A percentile compares a stretch with the other conserved stretches of the same genome.
These are phyloP conservation scores for Ceraceosorus guamensis DNA, from an alignment of 1,284 basidiomycete genomes.

Conservation along the genomic window DNA sequence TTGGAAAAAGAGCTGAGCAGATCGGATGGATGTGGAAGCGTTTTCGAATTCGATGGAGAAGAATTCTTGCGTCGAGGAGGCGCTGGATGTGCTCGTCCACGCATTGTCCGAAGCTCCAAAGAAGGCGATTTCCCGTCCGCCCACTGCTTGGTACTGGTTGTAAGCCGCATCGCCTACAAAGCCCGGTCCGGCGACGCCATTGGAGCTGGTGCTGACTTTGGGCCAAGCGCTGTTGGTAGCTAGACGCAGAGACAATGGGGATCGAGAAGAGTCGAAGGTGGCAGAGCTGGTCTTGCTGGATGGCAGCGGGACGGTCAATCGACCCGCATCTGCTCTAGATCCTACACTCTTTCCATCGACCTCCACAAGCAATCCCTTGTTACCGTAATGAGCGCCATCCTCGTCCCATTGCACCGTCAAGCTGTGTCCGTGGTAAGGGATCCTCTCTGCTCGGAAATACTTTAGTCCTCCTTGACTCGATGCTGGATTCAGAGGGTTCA, in stretches of 20 bases:
- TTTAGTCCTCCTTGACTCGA: neutral
- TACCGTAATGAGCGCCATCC: constrained; percentile 6
- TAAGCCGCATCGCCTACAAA: constrained; percentile 4
- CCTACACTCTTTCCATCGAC: neutral
- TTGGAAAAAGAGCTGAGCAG: constrained; percentile 4
- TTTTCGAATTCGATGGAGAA: constrained; percentile 7
- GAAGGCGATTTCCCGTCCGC: constrained; percentile 6
- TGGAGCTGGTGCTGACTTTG: neutral
- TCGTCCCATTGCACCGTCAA: constrained; percentile 8
- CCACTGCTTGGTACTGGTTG: constrained; percentile 1
- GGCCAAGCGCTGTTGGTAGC: neutral
- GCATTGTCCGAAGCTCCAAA: no score
- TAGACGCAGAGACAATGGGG: neutral
- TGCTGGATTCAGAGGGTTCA: constrained; percentile 11
- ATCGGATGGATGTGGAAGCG: neutral
- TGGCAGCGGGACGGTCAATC: neutral
- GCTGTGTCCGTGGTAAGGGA: constrained; percentile 10
- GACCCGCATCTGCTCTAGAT: neutral
- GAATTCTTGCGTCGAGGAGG: no score
- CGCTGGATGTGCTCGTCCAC: no score
- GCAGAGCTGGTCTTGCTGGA: constrained; percentile 3
- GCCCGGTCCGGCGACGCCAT: neutral
- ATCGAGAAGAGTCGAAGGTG: neutral
- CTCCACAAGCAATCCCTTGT: neutral
- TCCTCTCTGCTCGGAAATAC: constrained; percentile 6